A percentile compares a stretch with the other conserved stretches of the same genome.
phyloP scores from a whole-genome alignment of 139 green algal species.

The Tetraselmis striata region DNA sequence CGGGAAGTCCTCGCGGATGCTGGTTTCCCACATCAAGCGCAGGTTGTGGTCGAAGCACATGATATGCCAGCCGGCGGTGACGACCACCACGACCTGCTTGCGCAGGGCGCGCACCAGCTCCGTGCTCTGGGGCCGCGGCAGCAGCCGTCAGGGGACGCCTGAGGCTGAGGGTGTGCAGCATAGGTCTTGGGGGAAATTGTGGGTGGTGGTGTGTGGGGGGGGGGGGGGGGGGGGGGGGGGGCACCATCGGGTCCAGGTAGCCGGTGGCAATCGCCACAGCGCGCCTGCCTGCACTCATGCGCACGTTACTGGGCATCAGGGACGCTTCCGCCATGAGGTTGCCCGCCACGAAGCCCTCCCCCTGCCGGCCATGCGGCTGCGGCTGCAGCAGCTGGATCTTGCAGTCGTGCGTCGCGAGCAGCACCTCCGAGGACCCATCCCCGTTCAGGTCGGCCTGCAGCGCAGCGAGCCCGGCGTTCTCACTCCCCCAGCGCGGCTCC shows the following conservation, averaged over 20 bases:
- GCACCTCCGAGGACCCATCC: slow-evolving; percentile 81
- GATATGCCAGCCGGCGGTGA: slow-evolving; percentile 72
- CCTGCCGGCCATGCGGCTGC: slow-evolving; percentile 28
- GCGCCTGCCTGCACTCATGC: slow-evolving; percentile 26
- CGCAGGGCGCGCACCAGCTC: slow-evolving; percentile 52
- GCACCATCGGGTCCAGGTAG: slow-evolving; percentile 55
- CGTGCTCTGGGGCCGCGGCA: neutral
- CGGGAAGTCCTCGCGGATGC: slow-evolving; percentile 43
- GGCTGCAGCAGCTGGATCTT: slow-evolving; percentile 64
- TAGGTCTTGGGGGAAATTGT: too few relatives aligned
- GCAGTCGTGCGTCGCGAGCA: slow-evolving; percentile 64
- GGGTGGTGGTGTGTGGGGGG: neutral
- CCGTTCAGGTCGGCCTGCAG: slow-evolving; percentile 88
- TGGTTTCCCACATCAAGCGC: slow-evolving; percentile 71
- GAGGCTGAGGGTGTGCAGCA: too few relatives aligned
- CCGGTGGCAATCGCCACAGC: slow-evolving; percentile 67
- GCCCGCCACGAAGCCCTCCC: slow-evolving; percentile 71
- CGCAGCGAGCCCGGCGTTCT: too few relatives aligned
- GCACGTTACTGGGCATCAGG: slow-evolving; percentile 41
- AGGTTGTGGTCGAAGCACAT: slow-evolving; percentile 96
- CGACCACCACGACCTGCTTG: slow-evolving; percentile 85
- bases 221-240: neutral
- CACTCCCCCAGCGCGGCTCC: too few relatives aligned
- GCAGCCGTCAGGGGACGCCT: too few relatives aligned
- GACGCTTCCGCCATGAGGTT: slow-evolving; percentile 49